Base-by-base conservation (phyloP, 2,329 filamentous ascomycete genomes). In the Fusarium zealandicum region DNA sequence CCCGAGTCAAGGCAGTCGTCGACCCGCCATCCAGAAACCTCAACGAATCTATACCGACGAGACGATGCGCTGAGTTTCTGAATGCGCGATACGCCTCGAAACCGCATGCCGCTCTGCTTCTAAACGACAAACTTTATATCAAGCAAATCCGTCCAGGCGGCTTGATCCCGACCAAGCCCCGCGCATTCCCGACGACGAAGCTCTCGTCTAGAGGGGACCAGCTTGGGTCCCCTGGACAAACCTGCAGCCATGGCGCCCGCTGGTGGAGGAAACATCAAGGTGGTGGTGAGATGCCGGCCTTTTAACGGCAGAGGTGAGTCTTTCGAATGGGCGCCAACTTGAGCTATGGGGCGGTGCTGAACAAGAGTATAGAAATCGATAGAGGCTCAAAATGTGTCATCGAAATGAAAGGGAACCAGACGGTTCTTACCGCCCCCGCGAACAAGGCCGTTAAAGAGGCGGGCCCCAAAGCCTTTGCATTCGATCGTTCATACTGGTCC, bases 401-500 rank as follows among this genome's bases (percentile, higher is more conserved):
- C 61, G 90, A 93, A 69, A 99, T 99, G 95, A 90, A 95, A 80
- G 90, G 84, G 65, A 87, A 85, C 76, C 95, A 99, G 79, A 99
- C 95, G 51, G 79, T 96, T 71, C 85, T 99, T 61, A 86, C 82
- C 22, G 85, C 90, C 51, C 92, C 93, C 11, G 75, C 78, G 61
- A 75, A 73, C 54, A 95, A 95, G 72, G 82, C 82, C 28, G 80
- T 77, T 47, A 92, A 93, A 73, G 87, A 88, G 54, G 80, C 85
- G 43, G 88, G 86, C 6, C 81, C 84, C 59, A 98, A 97, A 75
- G 83, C 88, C 1, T 99, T 99, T 74, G 93, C 93, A 41, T 99
- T 97, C 76, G 95, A 99, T 78, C 88, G 88, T 70, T 97, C 92
- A 46, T 99, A 99, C 78, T 99, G 95, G 95, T 98, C 93, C 46